Evolutionary conservation across 1,284 basidiomycete species (phyloP), one percentile per base, ranked within the genome.

Genomic region (Fomitopsis schrenkii): DNA sequence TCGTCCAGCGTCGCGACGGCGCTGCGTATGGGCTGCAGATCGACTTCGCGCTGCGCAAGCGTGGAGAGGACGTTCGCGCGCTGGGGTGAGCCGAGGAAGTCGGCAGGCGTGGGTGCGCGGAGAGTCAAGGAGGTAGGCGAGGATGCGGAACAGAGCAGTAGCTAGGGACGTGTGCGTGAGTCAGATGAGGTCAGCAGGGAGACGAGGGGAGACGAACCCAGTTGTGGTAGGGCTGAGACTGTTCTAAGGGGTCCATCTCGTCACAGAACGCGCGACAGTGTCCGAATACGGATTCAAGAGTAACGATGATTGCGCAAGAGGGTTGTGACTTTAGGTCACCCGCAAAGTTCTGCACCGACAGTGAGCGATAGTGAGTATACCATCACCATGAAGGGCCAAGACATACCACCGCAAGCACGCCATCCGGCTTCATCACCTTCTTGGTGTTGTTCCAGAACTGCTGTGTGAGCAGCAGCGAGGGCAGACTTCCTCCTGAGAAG

Each of bases 401-500:
- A 79, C 88, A 75, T 66, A 95, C 93, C 68, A 96, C 86, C 10
- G 86, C 92, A 10, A 96, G 75, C 5, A 95, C 78, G 2, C 91
- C 94, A 58, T 91, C 85, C 1, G 82, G 77, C n/a, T 82, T 80
- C 71, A 96, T 80, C 19, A 88, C 71, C 5, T 72, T 70, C 68
- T 85, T 87, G 54, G 95, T 72, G 59, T 87, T 85, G 41, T 78
- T 63, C 92, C 93, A 96, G 70, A 95, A 95, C 65, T 94, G 87
- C 28, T 81, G 57, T 0, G 94, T 92, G 74, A 91, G 97, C 46
- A 97, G 77, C 68, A 93, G 87, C 17, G 86, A 78, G 0, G 95
- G 94, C 3, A 97, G 86, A 22, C 84, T 84, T 3, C 95, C 95
- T 2, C 94, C 95, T 10, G 93, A 94, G 74, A 97, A 97, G 67